Conservation (phyloP, 371 early-diverging fungal species). For the Catenaria anguillulae region DNA sequence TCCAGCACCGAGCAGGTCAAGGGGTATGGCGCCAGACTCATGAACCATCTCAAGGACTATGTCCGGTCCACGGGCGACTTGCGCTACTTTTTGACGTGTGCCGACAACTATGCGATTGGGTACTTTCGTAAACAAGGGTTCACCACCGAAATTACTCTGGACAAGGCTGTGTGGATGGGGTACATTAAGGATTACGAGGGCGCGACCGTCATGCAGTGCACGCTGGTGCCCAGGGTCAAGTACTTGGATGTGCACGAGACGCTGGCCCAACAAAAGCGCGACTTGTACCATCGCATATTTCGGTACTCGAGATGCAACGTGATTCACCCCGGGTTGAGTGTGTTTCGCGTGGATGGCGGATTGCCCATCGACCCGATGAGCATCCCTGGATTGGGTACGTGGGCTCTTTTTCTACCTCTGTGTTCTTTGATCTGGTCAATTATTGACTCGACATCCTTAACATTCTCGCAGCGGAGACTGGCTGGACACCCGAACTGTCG, state of each 20-base stretch:
- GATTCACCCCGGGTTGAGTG: constrained; percentile 59
- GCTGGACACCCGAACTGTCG: constrained; percentile 80
- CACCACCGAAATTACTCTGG: constrained; percentile 85
- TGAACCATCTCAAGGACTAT: constrained; percentile 87
- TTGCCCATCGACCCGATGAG: constrained; percentile 32
- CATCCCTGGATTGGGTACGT: constrained; percentile 62
- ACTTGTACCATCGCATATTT: constrained; percentile 67
- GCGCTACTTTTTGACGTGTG: constrained; percentile 93
- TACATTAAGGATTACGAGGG: constrained; percentile 99
- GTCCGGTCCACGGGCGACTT: constrained; percentile 51
- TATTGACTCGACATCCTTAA: background rate
- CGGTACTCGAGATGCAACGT: constrained; percentile 51
- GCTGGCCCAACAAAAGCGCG: constrained; percentile 48
- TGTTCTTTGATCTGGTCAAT: background rate
- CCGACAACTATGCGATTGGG: constrained; percentile 98
- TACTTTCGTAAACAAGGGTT: constrained; percentile 99
- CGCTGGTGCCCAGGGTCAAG: constrained; percentile 43
- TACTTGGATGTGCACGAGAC: constrained; percentile 40
- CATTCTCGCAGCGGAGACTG: constrained; percentile 77
- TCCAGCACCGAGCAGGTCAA: constrained; percentile 89
- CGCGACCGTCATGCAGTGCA: constrained; percentile 95
- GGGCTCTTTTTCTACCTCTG: background rate
- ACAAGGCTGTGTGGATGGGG: constrained; percentile 88
- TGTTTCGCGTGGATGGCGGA: constrained; percentile 34
- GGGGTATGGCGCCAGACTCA: constrained; percentile 86